Percentiles rank a stretch among this genome's conserved stretches.
Evolutionary conservation across 495 filamentous ascomycete genomes (phyloP).

Genomic region (Glonium stellatum): DNA sequence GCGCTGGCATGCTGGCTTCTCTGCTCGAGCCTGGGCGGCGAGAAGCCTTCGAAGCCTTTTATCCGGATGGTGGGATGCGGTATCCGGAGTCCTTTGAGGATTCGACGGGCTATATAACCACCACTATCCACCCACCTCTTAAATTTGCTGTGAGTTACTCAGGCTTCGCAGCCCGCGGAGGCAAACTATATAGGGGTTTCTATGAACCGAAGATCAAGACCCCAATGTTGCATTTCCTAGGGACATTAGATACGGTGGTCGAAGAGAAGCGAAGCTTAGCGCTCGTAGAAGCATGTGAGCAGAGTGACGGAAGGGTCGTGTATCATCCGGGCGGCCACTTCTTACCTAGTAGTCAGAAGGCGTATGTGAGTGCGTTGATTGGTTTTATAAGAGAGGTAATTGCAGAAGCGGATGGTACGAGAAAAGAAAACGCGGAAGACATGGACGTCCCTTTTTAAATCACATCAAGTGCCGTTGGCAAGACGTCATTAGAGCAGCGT

Average conservation of each 20-base stretch:
- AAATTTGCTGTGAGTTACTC: constrained; percentile 75
- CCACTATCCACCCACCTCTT: constrained; percentile 51
- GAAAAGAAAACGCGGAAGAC: constrained; percentile 48
- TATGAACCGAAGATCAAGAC: constrained; percentile 73
- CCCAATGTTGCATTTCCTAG: constrained; percentile 74
- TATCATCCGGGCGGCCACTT: constrained; percentile 93
- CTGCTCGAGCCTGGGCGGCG: constrained; percentile 57
- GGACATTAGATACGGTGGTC: constrained; percentile 82
- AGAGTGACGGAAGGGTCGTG: constrained; percentile 53
- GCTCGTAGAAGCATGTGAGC: constrained; percentile 61
- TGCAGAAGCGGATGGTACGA: constrained; percentile 27
- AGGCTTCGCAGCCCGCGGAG: constrained; percentile 63
- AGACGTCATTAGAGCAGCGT: no score
- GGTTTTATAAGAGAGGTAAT: constrained; percentile 64
- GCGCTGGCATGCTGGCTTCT: constrained; percentile 50
- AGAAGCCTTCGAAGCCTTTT: constrained; percentile 40
- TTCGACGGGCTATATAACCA: constrained; percentile 36
- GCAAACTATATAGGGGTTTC: constrained; percentile 54
- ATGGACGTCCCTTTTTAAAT: constrained; percentile 59
- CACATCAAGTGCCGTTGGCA: no score
- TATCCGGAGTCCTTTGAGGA: constrained; percentile 49
- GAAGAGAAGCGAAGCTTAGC: constrained; percentile 61
- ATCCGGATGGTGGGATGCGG: constrained; percentile 34
- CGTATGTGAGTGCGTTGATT: constrained; percentile 67
- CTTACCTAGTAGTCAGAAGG: constrained; percentile 66